Evolutionary conservation across 1,284 basidiomycete species (phyloP).

Genomic region (Tilletiopsis washingtonensis): DNA sequence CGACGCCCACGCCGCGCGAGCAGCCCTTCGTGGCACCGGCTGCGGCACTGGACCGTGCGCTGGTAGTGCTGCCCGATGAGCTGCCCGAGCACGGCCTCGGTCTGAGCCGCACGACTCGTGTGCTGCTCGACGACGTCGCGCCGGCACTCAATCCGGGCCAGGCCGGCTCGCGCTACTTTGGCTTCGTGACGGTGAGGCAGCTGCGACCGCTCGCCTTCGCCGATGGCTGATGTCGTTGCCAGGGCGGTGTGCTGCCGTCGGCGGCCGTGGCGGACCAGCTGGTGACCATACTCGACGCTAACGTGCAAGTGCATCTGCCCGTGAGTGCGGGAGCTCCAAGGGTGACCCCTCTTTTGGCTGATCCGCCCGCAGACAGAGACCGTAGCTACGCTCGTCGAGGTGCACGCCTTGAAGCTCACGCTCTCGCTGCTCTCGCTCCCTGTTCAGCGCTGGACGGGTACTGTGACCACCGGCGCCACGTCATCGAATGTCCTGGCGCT

Average conservation of each 20-base stretch:
- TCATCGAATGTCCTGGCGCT: constrained; percentile 53
- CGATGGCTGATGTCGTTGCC: constrained; percentile 33
- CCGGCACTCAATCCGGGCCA: not conserved
- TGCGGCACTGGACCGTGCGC: not conserved
- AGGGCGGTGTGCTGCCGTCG: constrained; percentile 9
- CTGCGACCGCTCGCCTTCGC: constrained; percentile 50
- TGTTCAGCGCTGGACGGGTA: constrained; percentile 46
- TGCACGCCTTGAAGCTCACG: constrained; percentile 49
- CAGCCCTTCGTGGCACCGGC: too few species aligned
- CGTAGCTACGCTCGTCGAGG: constrained; percentile 50
- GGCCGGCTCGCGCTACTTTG: constrained; percentile 50
- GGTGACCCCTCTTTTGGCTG: too few species aligned
- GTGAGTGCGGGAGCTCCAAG: too few species aligned
- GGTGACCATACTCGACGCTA: constrained; percentile 18
- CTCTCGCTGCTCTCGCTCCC: constrained; percentile 50
- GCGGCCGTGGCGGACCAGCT: constrained; percentile 3
- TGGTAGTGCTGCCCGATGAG: not conserved
- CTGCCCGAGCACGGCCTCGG: not conserved
- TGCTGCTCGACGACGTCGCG: constrained; percentile 1
- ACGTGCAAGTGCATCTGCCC: constrained; percentile 51
- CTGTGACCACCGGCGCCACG: constrained; percentile 54
- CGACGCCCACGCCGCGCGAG: too few species aligned
- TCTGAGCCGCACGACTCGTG: not conserved
- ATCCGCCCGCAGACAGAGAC: too few species aligned
- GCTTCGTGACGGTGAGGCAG: constrained; percentile 52